Percentiles rank a stretch among this genome's conserved stretches.
These are phyloP conservation scores for Aspergillus saccharolyticus DNA, from an alignment of 495 filamentous ascomycete genomes.

Conservation along the genomic window DNA sequence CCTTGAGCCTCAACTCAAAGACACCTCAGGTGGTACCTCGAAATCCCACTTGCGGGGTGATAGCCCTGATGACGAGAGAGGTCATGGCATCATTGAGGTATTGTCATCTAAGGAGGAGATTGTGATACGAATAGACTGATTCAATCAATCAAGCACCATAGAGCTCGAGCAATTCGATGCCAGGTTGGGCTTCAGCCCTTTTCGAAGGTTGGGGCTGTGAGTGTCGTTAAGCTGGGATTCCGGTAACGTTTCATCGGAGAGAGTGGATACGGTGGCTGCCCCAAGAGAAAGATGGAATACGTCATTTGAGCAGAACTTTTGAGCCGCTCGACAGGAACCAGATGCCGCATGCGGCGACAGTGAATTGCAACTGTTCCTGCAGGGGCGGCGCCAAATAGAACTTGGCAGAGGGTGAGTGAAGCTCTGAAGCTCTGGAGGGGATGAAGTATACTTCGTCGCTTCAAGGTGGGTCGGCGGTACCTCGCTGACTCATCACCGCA, in stretches of 20 bases:
- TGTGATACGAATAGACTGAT: too few species aligned
- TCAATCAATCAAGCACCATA: not conserved
- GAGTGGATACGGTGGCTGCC: not conserved
- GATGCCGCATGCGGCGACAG: constrained; percentile 11
- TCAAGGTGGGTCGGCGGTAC: not conserved
- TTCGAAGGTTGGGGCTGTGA: not conserved
- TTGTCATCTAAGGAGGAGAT: not conserved
- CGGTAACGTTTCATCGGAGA: not conserved
- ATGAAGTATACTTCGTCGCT: not conserved
- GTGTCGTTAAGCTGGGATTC: not conserved
- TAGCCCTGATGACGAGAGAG: not conserved
- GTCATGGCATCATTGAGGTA: not conserved
- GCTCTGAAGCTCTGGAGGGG: not conserved
- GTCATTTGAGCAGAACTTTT: constrained; percentile 12
- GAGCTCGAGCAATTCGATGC: not conserved
- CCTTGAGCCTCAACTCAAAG: too few species aligned
- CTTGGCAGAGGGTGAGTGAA: not conserved
- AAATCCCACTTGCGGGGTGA: too few species aligned
- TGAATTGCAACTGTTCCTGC: constrained; percentile 8
- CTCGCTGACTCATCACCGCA: constrained; percentile 15
- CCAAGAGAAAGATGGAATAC: constrained; percentile 7
- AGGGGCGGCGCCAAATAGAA: constrained; percentile 4
- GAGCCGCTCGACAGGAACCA: not conserved
- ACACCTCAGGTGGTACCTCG: too few species aligned
- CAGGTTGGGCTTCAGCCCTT: not conserved